Evolutionary conservation across 805 yeast species (phyloP).

Genomic region (Wickerhamomyces sydowiorum): DNA sequence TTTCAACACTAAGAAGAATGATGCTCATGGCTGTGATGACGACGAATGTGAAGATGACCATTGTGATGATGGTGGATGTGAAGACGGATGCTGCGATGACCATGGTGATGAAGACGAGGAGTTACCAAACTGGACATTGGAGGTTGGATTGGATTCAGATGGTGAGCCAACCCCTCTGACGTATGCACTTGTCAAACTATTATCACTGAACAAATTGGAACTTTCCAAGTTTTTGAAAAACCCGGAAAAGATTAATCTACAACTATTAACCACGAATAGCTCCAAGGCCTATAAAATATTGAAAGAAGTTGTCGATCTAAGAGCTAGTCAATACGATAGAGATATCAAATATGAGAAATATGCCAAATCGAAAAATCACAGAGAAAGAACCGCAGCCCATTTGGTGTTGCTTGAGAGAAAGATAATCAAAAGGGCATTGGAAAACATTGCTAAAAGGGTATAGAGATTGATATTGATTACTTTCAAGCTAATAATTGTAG

Average conservation of each 20-base stretch:
- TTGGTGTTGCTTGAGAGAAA: conserved; percentile 12
- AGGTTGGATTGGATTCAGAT: conserved; percentile 30
- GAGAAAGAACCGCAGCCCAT: conserved; percentile 13
- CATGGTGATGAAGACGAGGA: conserved; percentile 15
- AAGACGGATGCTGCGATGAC: conserved; percentile 15
- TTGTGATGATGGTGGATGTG: conserved; percentile 13
- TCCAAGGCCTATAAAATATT: conserved; percentile 16
- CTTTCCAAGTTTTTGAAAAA: conserved; percentile 21
- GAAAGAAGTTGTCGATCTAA: conserved; percentile 10
- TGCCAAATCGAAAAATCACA: conserved; percentile 9
- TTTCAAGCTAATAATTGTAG: no score
- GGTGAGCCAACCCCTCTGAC: conserved; percentile 44
- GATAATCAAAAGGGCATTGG: conserved; percentile 10
- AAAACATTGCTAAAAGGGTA: conserved; percentile 8
- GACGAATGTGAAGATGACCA: conserved; percentile 6
- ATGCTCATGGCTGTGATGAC: conserved; percentile 6
- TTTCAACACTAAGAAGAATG: conserved; percentile 7
- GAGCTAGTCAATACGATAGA: conserved; percentile 10
- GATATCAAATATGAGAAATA: conserved; percentile 7
- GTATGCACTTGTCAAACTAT: conserved; percentile 33
- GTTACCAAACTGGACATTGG: conserved; percentile 38
- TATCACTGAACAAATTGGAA: conserved; percentile 25
- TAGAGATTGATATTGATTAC: background rate
- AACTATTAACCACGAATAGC: conserved; percentile 12
- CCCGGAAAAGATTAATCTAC: conserved; percentile 11